These are phyloP conservation scores for Colletotrichum lentis DNA, from an alignment of 2,329 filamentous ascomycete species.

Conservation along the genomic window DNA sequence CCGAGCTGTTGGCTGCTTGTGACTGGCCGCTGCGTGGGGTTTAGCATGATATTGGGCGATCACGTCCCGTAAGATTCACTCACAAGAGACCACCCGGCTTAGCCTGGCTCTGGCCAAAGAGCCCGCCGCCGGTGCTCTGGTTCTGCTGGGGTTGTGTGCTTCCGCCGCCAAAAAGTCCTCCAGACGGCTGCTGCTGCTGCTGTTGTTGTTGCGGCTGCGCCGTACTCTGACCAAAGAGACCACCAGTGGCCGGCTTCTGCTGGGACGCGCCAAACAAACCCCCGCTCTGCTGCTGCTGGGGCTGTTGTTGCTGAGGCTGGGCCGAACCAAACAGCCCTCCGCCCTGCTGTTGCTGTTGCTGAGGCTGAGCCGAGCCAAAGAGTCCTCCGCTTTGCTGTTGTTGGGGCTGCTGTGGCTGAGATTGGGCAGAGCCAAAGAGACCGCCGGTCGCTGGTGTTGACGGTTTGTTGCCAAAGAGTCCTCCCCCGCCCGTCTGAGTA, in stretches of 20 bases:
- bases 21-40: constrained; percentile 18
- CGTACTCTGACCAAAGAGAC: constrained; percentile 49
- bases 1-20: constrained; percentile 39
- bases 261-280: constrained; percentile 28
- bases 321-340: constrained; percentile 50
- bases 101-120: constrained; percentile 49
- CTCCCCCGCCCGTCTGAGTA: constrained; percentile 43
- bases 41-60: neutral
- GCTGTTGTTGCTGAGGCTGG: constrained; percentile 36
- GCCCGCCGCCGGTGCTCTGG: constrained; percentile 37
- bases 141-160: constrained; percentile 38
- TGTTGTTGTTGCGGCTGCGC: constrained; percentile 35
- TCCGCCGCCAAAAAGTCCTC: constrained; percentile 46
- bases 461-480: constrained; percentile 33
- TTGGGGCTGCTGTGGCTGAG: constrained; percentile 35
- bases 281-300: constrained; percentile 36
- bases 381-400: constrained; percentile 38
- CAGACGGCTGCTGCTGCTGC: constrained; percentile 38
- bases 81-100: constrained; percentile 44
- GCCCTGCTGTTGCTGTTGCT: constrained; percentile 41
- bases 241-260: constrained; percentile 36
- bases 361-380: constrained; percentile 31
- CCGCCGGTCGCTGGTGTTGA: constrained; percentile 46
- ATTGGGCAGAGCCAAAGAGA: constrained; percentile 42
- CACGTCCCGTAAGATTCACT: constrained; percentile 30